Percentiles rank a stretch among this genome's conserved stretches.
These are phyloP conservation scores for Metschnikowia shivogae DNA, from an alignment of 805 yeast species.

Conservation along the genomic window DNA sequence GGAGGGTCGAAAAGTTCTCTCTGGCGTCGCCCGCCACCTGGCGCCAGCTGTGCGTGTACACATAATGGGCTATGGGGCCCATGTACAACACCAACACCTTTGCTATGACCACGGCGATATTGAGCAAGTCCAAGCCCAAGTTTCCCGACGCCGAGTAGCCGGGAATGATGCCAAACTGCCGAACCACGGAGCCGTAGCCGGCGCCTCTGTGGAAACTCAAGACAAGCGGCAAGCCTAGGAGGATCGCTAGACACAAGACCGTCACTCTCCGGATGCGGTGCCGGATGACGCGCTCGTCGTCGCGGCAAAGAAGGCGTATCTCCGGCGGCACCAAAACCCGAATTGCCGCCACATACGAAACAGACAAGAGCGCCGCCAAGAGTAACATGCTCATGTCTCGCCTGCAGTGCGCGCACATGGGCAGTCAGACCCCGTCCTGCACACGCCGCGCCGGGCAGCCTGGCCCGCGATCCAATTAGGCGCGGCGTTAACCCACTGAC, in stretches of 20 bases:
- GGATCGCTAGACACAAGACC: constrained; percentile 25
- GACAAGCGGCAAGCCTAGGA: constrained; percentile 26
- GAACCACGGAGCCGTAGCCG: constrained; percentile 8
- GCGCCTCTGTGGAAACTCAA: constrained; percentile 5
- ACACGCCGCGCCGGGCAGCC: not conserved
- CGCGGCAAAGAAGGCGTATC: constrained; percentile 27
- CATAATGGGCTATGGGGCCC: constrained; percentile 20
- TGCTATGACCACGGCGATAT: constrained; percentile 9
- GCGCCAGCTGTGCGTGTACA: constrained; percentile 1
- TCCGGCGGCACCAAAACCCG: constrained; percentile 26
- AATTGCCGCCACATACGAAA: constrained; percentile 44
- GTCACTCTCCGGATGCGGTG: constrained; percentile 39
- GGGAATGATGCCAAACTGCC: constrained; percentile 33
- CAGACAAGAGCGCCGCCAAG: constrained; percentile 34
- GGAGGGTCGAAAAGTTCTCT: constrained; percentile 24
- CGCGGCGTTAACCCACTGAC: constrained; percentile 18
- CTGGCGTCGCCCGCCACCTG: constrained; percentile 16
- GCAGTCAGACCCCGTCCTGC: not conserved
- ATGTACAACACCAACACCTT: constrained; percentile 17
- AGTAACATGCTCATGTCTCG: not conserved
- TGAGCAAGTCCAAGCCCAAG: constrained; percentile 11
- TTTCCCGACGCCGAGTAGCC: constrained; percentile 21
- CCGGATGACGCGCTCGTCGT: constrained; percentile 41
- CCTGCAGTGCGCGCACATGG: no score
- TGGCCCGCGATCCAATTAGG: constrained; percentile 14